Percentiles rank a stretch among this genome's conserved stretches.
Conservation (phyloP, 805 yeast species). For the Cyberlindnera veronae region DNA sequence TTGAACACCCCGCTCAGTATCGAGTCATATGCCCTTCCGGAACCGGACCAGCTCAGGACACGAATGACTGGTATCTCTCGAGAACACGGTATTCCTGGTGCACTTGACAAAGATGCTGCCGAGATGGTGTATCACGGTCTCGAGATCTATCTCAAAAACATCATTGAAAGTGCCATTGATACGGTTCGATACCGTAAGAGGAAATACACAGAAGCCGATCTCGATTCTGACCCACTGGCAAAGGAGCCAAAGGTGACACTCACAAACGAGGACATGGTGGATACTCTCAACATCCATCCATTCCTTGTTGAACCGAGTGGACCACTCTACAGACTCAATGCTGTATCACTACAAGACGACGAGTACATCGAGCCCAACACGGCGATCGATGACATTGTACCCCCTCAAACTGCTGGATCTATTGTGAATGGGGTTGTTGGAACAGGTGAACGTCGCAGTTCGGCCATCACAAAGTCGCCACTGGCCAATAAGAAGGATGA, state of each 20-base stretch:
- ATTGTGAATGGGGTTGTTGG: background rate
- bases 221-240: slow-evolving; percentile 1
- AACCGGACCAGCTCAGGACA: slow-evolving; percentile 59
- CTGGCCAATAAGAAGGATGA: slow-evolving; percentile 12
- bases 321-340: slow-evolving; percentile 47
- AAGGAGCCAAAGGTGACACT: slow-evolving; percentile 36
- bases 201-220: slow-evolving; percentile 35
- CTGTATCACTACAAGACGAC: slow-evolving; percentile 54
- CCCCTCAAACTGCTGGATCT: background rate
- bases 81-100: slow-evolving; percentile 85
- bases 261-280: slow-evolving; percentile 64
- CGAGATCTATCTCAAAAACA: slow-evolving; percentile 71
- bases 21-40: slow-evolving; percentile 81
- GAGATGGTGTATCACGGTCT: slow-evolving; percentile 77
- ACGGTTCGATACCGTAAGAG: slow-evolving; percentile 59
- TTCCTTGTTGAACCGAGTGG: slow-evolving; percentile 68
- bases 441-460: slow-evolving; percentile 10
- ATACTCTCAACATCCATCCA: slow-evolving; percentile 61
- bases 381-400: slow-evolving; percentile 20
- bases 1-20: slow-evolving; percentile 76
- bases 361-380: slow-evolving; percentile 24
- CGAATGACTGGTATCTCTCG: slow-evolving; percentile 80
- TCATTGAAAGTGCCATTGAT: slow-evolving; percentile 73
- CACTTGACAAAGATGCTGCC: slow-evolving; percentile 71
- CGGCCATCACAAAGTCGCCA: slow-evolving; percentile 6